Evolutionary conservation across 208 protist species (phyloP).

Genomic region (Trypanosoma scelopori): DNA sequence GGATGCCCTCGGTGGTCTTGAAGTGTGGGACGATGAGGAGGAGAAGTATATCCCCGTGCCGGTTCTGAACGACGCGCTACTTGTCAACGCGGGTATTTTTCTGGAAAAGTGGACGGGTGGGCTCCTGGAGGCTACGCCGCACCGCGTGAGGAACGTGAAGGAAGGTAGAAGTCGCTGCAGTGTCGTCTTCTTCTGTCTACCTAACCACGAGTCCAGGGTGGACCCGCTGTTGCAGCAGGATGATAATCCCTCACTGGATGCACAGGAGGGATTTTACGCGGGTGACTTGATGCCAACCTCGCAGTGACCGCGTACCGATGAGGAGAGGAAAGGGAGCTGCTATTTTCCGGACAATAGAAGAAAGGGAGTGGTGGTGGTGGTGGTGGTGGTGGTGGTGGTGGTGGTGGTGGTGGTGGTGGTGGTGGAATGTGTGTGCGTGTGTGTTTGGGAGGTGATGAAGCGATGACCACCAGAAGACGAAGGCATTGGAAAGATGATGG

Average conservation of each 20-base stretch:
- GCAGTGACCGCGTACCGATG: not conserved
- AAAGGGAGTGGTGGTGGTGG: not conserved
- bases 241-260: constrained; percentile 76
- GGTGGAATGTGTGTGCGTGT: too few species aligned
- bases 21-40: constrained; percentile 80
- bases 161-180: constrained; percentile 69
- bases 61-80: constrained; percentile 81
- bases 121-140: constrained; percentile 80
- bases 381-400: too few species aligned
- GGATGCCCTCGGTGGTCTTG: constrained; percentile 78
- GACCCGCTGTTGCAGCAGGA: constrained; percentile 87
- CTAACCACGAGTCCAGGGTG: constrained; percentile 79
- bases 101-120: constrained; percentile 88
- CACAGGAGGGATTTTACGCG: constrained; percentile 71
- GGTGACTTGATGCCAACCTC: constrained; percentile 79
- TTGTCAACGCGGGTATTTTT: constrained; percentile 87
- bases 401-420: too few species aligned
- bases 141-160: constrained; percentile 75
- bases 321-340: not conserved
- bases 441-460: too few species aligned
- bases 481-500: constrained; percentile 3
- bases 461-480: not conserved
- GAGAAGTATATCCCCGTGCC: constrained; percentile 64
- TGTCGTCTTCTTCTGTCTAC: constrained; percentile 85
- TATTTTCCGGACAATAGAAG: not conserved